A percentile compares a stretch with the other conserved stretches of the same genome.
These are phyloP conservation scores for Apiospora hydei DNA, from an alignment of 2,329 filamentous ascomycete species.

Conservation along the genomic window DNA sequence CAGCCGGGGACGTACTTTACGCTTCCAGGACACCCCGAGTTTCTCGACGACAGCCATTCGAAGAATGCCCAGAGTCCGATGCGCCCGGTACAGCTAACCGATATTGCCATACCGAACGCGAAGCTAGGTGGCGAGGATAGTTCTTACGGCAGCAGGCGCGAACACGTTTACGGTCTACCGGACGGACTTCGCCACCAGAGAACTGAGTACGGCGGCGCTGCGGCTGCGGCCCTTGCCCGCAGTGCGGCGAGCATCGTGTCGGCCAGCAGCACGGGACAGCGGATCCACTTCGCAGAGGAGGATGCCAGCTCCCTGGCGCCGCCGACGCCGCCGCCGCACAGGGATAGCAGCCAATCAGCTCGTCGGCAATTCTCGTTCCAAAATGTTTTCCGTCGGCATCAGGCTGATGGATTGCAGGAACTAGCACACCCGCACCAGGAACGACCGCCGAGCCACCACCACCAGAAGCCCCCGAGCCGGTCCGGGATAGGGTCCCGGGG, in stretches of 20 bases:
- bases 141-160: slow-evolving; percentile 48
- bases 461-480: slow-evolving; percentile 41
- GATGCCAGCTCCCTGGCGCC: slow-evolving; percentile 54
- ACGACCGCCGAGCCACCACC: slow-evolving; percentile 35
- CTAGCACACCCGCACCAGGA: slow-evolving; percentile 40
- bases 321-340: slow-evolving; percentile 68
- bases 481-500: slow-evolving; percentile 47
- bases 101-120: slow-evolving; percentile 61
- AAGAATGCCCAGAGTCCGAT: slow-evolving; percentile 60
- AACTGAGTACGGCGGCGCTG: slow-evolving; percentile 58
- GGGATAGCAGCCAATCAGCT: slow-evolving; percentile 52
- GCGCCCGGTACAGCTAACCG: slow-evolving; percentile 68
- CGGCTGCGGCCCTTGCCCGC: slow-evolving; percentile 45
- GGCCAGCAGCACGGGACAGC: slow-evolving; percentile 45
- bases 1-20: slow-evolving; percentile 51
- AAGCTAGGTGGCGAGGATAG: slow-evolving; percentile 52
- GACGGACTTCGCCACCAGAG: slow-evolving; percentile 46
- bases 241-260: slow-evolving; percentile 51
- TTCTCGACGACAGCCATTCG: slow-evolving; percentile 47
- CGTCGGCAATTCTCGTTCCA: slow-evolving; percentile 91
- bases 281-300: slow-evolving; percentile 56
- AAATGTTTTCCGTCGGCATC: slow-evolving; percentile 74
- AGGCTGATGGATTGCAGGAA: slow-evolving; percentile 42
- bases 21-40: slow-evolving; percentile 49
- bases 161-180: slow-evolving; percentile 60